Base-by-base conservation (phyloP, 164 flowering plant species). In the Magnolia changhungtana region DNA sequence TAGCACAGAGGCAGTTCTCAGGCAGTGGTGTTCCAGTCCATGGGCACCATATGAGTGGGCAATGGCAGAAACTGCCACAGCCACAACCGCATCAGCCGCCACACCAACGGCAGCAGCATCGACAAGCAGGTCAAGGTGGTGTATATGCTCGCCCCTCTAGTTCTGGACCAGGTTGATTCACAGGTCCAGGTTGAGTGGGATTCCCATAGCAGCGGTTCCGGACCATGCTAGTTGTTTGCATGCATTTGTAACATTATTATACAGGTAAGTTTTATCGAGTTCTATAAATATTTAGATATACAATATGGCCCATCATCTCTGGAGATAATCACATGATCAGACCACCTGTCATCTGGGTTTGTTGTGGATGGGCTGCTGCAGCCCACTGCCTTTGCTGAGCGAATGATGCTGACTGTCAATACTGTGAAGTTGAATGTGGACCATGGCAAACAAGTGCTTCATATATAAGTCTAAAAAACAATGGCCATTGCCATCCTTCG, bases 1-100 rank as follows among this genome's bases (percentile, higher is more conserved):
- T 82, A 77, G 80, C 77, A 72, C 91, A 89, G 64, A 80, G 86
- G 75, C 94, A 88, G 75, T 83, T 81, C 68, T 83, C 95, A 69
- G 90, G 87, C 70, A 77, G 81, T 76, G 76, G 82, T 2, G 13
- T 68, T 68, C 29, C 76, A 37, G 50, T 81, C 13, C 80, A 84
- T 81, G 86, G 82, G 37, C 87, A 85, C 68, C 85, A 73, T 78
- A 81, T 50, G 10, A 84, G 84, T 74, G 63, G 76, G 23, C 87
- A 78, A 78, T 81, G 87, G 87, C 90, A 81, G 82, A 80, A 77
- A 29, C 82, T 31, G 75, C 94, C 29, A 27, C 29, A 27, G 23
- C 76, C 50, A 59, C 81, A 76, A 9, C 74, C 37, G 59, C 81
- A 77, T 29, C 50, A 14, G n/a, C 49, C 49, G 29, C 71, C 29